A percentile compares a stretch with the other conserved stretches of the same genome.
Evolutionary conservation across 2,329 filamentous ascomycete species (phyloP).

Genomic region (Calonectria leucothoes): DNA sequence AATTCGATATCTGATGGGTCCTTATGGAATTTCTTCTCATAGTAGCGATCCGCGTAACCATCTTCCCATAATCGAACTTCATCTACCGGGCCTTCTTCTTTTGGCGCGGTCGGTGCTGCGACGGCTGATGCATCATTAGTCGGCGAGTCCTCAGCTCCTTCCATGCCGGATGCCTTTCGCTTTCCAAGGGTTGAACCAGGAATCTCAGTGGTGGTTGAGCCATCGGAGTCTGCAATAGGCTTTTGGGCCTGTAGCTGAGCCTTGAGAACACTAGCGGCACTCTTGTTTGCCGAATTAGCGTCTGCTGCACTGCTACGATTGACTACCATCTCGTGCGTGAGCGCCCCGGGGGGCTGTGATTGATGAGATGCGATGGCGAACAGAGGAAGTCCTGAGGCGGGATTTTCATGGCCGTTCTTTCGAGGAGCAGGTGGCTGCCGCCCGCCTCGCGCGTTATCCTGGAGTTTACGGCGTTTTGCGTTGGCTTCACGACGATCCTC

Average conservation of each 20-base stretch:
- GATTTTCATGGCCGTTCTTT: conserved; percentile 49
- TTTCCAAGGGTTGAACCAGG: conserved; percentile 72
- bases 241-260: conserved; percentile 73
- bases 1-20: conserved; percentile 85
- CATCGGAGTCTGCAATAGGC: conserved; percentile 28
- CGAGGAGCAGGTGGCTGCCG: conserved; percentile 30
- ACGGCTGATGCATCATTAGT: conserved; percentile 67
- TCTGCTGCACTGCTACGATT: conserved; percentile 75
- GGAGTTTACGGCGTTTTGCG: conserved; percentile 80
- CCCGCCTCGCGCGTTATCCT: conserved; percentile 57
- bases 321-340: conserved; percentile 91
- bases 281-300: conserved; percentile 89
- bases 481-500: conserved; percentile 87
- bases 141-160: conserved; percentile 70
- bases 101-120: conserved; percentile 55
- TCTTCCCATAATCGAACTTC: conserved; percentile 94
- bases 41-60: conserved; percentile 95
- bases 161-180: conserved; percentile 79
- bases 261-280: conserved; percentile 89
- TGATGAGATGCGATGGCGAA: conserved; percentile 62
- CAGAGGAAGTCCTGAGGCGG: conserved; percentile 46
- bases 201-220: conserved; percentile 46
- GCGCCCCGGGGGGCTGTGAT: conserved; percentile 63
- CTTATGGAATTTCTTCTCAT: conserved; percentile 94
- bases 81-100: conserved; percentile 77